Evolutionary conservation across 2,329 filamentous ascomycete genomes (phyloP).

Genomic region (Aspergillus phoenicis): DNA sequence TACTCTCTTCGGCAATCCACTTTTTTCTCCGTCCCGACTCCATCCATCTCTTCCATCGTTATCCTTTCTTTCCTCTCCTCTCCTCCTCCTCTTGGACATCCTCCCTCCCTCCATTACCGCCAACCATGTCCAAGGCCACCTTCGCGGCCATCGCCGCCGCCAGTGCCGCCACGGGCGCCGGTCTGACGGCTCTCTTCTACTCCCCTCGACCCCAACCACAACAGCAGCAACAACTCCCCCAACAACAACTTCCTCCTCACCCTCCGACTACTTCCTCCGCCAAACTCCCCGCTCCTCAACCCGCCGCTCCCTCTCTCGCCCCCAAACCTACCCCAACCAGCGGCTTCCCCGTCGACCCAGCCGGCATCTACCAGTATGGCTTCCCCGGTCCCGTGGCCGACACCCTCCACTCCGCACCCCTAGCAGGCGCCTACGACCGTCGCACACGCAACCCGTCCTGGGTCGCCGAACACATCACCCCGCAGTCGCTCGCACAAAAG

Average conservation of each 20-base stretch:
- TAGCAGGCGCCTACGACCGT: conserved; percentile 88
- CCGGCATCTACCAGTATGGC: conserved; percentile 79
- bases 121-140: conserved; percentile 75
- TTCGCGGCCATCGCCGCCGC: conserved; percentile 74
- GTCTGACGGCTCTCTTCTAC: conserved; percentile 69
- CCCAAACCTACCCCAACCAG: conserved; percentile 27
- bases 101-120: neutral
- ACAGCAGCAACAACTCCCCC: conserved; percentile 27
- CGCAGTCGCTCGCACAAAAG: conserved; percentile 72
- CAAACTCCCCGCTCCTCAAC: conserved; percentile 42
- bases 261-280: conserved; percentile 32
- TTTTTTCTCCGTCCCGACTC: conserved; percentile 41
- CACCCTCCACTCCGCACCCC: conserved; percentile 71
- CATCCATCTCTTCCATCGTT: conserved; percentile 16
- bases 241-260: conserved; percentile 27
- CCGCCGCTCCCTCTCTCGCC: conserved; percentile 34
- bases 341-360: conserved; percentile 65
- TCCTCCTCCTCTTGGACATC: neutral
- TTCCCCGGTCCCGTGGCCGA: conserved; percentile 91
- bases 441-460: conserved; percentile 88
- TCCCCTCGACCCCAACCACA: conserved; percentile 47
- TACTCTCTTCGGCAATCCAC: conserved; percentile 3
- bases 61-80: neutral
- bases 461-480: conserved; percentile 96
- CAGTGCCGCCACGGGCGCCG: conserved; percentile 75